These are phyloP conservation scores for Zygoascus tannicola DNA, from an alignment of 805 yeast species.

Conservation along the genomic window DNA sequence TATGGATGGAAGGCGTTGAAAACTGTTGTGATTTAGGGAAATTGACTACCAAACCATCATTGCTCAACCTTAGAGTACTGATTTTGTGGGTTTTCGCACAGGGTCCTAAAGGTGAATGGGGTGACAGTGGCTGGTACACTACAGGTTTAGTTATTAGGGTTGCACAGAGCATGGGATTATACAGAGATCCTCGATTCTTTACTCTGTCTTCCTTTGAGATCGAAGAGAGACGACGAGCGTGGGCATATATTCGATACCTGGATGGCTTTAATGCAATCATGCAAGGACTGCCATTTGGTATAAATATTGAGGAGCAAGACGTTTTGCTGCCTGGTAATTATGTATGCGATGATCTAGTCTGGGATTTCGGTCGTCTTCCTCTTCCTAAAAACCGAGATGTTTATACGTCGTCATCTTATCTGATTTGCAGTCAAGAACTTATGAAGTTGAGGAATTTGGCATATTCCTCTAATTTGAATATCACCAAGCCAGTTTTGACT, in stretches of 20 bases:
- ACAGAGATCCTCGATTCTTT: constrained; percentile 29
- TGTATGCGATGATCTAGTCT: constrained; percentile 20
- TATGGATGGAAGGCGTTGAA: constrained; percentile 25
- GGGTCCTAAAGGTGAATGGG: constrained; percentile 17
- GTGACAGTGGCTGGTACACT: constrained; percentile 23
- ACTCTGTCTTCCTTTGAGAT: constrained; percentile 23
- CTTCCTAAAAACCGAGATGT: constrained; percentile 11
- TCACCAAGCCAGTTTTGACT: constrained; percentile 6
- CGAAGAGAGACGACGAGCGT: constrained; percentile 23
- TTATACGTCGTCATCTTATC: constrained; percentile 19
- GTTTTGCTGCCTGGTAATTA: constrained; percentile 21
- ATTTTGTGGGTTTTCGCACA: constrained; percentile 25
- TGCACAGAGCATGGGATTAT: constrained; percentile 30
- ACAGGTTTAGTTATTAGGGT: constrained; percentile 24
- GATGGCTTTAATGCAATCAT: constrained; percentile 21
- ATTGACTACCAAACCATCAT: constrained; percentile 24
- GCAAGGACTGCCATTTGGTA: constrained; percentile 26
- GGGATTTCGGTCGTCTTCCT: constrained; percentile 13
- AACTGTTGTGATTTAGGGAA: constrained; percentile 24
- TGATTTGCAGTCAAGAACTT: constrained; percentile 14
- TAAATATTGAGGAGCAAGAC: constrained; percentile 22
- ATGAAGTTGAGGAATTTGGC: constrained; percentile 7
- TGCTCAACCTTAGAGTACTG: constrained; percentile 22
- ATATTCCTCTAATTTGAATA: constrained; percentile 8
- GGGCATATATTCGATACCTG: constrained; percentile 20